These are phyloP conservation scores for Tagetes patula DNA, from an alignment of 129 eudicot species.

Conservation along the genomic window DNA sequence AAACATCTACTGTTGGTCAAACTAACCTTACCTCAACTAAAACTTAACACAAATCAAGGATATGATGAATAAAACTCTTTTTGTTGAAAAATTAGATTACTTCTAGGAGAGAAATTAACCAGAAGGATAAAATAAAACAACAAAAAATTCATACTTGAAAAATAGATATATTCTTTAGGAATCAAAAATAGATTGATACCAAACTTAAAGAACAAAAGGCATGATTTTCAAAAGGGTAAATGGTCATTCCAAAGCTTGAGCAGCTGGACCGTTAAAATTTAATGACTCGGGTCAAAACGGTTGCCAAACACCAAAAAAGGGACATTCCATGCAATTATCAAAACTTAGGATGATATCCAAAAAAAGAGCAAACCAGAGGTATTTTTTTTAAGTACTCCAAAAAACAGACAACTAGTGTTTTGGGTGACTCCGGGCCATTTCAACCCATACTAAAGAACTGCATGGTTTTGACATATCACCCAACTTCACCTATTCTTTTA, in stretches of 20 bases:
- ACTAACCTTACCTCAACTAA: background rate
- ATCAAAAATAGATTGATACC: background rate
- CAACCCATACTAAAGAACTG: background rate
- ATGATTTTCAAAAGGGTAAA: background rate
- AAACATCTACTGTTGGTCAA: background rate
- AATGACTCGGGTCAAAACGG: background rate
- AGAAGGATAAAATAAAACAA: background rate
- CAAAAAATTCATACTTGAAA: background rate
- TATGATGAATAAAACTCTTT: background rate
- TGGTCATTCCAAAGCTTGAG: background rate
- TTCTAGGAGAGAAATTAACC: background rate
- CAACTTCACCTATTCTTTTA: background rate
- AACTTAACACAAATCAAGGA: background rate
- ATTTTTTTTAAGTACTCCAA: background rate
- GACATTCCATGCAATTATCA: background rate
- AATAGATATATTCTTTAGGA: background rate
- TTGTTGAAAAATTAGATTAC: background rate
- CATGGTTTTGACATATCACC: constrained; percentile 6
- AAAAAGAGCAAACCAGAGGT: background rate
- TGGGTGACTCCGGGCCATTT: background rate
- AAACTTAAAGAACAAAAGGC: background rate
- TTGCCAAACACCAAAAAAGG: background rate
- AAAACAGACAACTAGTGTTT: background rate
- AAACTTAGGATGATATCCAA: background rate
- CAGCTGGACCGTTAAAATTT: background rate